Base-by-base conservation (phyloP, 495 filamentous ascomycete genomes). In the Aspergillus coremiiformis region DNA sequence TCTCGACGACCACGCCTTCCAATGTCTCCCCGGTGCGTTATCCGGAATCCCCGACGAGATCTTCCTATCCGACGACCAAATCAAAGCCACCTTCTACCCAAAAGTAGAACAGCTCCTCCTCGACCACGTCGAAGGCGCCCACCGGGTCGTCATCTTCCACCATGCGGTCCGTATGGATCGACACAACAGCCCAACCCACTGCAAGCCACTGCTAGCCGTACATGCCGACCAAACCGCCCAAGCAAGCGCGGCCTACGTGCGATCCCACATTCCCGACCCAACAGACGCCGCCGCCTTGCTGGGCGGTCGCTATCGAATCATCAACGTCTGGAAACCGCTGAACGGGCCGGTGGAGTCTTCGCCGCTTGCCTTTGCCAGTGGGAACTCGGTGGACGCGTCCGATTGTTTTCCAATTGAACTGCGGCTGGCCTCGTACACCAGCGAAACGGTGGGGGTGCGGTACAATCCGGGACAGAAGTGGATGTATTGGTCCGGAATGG, bases 241-340 rank as follows among this genome's bases (percentile, higher is more conserved):
- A 5, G 84, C 85, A 0, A 79, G 83, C 0, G 73, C 59, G 26
- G 65, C 72, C 53, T 84, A 89, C 30, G 84, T 93, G 21, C 69
- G 73, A 0, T 73, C 71, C 0, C 87, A 91, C 63, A 49, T 84
- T 7, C 69, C 76, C 0, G 75, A 78, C 6, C 73, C 79, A 5
- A 67, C 67, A 14, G 75, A 84, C 51, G 81, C 84, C 0, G 78
- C 79, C n/a, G 56, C 59, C 43, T 69, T 89, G 0, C 71, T 87
- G 5, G 54, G 74, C 22, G 78, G 76, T 0, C 78, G 89, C 2
- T 87, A 85, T 68, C 79, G 89, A 39, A 88, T 95, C 58, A 79
- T 95, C 63, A 96, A 95, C 60, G 85, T 96, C 8, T 96, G 90
- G 90, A 78, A 87, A 0, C 85, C 89, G 0, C 71, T 95, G 21